Evolutionary conservation across 2,329 filamentous ascomycete genomes (phyloP).

Genomic region (Fusarium dlaminii): DNA sequence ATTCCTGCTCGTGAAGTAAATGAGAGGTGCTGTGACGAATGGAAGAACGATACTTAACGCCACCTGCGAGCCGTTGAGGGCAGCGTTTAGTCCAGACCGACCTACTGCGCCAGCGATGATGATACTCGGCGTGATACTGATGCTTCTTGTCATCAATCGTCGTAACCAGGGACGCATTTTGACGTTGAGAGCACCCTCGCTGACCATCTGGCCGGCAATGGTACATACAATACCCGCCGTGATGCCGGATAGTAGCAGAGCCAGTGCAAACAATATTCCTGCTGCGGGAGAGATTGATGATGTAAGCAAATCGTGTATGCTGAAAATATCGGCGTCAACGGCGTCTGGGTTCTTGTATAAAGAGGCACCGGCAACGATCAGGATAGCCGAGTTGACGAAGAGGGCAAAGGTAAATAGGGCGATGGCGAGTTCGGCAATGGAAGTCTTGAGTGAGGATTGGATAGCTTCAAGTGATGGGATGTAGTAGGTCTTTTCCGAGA

Average conservation of each 20-base stretch:
- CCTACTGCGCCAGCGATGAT: conserved; percentile 85
- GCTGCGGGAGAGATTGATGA: conserved; percentile 76
- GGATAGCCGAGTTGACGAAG: conserved; percentile 84
- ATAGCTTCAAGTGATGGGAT: conserved; percentile 78
- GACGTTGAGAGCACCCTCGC: conserved; percentile 74
- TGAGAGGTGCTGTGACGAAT: conserved; percentile 82
- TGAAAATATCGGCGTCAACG: conserved; percentile 79
- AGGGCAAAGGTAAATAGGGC: conserved; percentile 85
- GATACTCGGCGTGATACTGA: conserved; percentile 84
- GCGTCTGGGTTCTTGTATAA: conserved; percentile 72
- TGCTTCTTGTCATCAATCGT: conserved; percentile 77
- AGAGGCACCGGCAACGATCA: conserved; percentile 82
- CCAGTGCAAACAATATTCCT: conserved; percentile 85
- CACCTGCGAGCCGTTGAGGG: conserved; percentile 81
- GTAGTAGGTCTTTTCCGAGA: conserved; percentile 66
- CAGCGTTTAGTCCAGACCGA: conserved; percentile 72
- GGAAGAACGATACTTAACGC: conserved; percentile 81
- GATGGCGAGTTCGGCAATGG: conserved; percentile 73
- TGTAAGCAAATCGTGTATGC: conserved; percentile 79
- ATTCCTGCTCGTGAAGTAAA: conserved; percentile 84
- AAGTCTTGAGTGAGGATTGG: conserved; percentile 76
- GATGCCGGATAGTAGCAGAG: conserved; percentile 80
- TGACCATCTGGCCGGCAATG: conserved; percentile 89
- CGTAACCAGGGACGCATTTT: conserved; percentile 82
- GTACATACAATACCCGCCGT: conserved; percentile 89